phyloP scores from a whole-genome alignment of 768 basidiomycete genomes.

The Xanthoconium stramineum region DNA sequence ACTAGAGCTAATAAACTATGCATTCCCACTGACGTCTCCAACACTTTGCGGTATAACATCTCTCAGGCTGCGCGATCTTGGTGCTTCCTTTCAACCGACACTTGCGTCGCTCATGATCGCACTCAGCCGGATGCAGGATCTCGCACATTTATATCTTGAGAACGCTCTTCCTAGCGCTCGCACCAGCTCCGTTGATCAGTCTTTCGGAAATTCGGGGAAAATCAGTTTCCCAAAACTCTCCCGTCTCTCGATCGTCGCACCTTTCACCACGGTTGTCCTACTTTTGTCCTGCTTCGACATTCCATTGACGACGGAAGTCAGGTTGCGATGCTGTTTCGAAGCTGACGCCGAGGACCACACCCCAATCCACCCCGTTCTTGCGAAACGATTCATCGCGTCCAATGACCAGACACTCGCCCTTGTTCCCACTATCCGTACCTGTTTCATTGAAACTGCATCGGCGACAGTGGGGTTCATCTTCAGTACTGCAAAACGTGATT shows the following conservation, averaged over 20 bases:
- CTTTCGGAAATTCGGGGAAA: not conserved
- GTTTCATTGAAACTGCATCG: constrained; percentile 8
- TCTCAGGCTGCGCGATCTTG: constrained; percentile 34
- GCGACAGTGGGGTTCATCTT: constrained; percentile 16
- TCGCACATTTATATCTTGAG: constrained; percentile 36
- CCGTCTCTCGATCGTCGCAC: constrained; percentile 17
- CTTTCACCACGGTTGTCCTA: constrained; percentile 14
- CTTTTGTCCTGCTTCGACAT: constrained; percentile 12
- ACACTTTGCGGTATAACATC: constrained; percentile 36
- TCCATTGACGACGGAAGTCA: constrained; percentile 13
- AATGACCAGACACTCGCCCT: not conserved
- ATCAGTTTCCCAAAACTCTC: constrained; percentile 11
- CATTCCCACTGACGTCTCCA: constrained; percentile 36
- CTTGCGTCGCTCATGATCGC: constrained; percentile 31
- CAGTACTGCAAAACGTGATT: constrained; percentile 12
- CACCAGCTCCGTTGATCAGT: not conserved
- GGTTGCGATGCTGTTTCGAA: constrained; percentile 16
- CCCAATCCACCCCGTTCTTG: constrained; percentile 13
- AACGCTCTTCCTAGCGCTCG: constrained; percentile 31
- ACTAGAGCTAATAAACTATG: constrained; percentile 35
- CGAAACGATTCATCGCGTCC: constrained; percentile 11
- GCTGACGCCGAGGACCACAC: not conserved
- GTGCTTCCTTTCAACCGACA: constrained; percentile 26
- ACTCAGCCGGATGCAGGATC: constrained; percentile 33
- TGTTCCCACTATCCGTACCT: constrained; percentile 12